Evolutionary conservation across 805 yeast species (phyloP), one percentile per base, ranked within the genome.

Genomic region (Yamadazyma insecticola): DNA sequence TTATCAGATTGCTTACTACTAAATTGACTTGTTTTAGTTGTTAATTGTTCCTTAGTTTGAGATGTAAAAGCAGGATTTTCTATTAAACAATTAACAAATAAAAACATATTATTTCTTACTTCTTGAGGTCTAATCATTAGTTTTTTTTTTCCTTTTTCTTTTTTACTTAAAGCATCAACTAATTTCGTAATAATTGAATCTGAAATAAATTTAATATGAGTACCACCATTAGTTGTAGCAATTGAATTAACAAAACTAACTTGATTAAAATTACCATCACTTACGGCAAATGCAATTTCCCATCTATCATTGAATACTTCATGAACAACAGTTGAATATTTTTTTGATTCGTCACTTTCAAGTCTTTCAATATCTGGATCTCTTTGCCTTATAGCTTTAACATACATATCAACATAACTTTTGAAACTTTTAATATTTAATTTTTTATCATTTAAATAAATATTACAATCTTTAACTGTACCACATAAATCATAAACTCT

Each of bases 41-140:
- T 89, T 48, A 92, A 64, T 52, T 88, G 96, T 55, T 92, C 98
- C 51, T 92, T 92, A 0, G 98, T 92, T 62, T 92, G 98, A 1
- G 97, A 89, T 0, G 97, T 88, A 55, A 92, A 92, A 0, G 97
- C 94, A 0, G 98, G 98, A 47, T 92, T 92, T 53, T 88, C 96
- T 58, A 92, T 79, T 45, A 89, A 67, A 70, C 96, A 87, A 57
- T 92, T 92, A 40, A 92, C 68, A 48, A 92, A 92, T 21, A 92
- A 50, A 48, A 92, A 92, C 80, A 92, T 84, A 56, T 88, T 82
- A 58, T 81, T 87, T 51, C 81, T 79, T 36, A 92, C 83, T 59
- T 92, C 97, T 45, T 81, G 81, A 3, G 95, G 92, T 47, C 82
- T 85, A 37, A 92, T 76, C 58, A 77, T 78, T 11, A 87, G 78